phyloP scores from a whole-genome alignment of 148 eudicot genomes.

The Rhododendron ferrugineum region DNA sequence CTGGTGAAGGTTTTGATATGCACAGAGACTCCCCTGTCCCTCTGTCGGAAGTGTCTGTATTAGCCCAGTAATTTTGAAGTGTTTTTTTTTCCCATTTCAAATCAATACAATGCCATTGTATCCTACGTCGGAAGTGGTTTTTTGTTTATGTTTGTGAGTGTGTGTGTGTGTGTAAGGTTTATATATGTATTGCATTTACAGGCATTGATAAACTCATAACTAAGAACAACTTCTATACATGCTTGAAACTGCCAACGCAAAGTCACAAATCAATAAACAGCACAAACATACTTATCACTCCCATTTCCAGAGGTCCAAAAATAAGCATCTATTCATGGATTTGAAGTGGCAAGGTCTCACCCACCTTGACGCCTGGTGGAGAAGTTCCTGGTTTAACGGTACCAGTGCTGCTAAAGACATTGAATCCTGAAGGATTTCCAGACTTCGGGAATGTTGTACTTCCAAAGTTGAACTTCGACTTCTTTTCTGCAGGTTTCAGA shows the following conservation, averaged over 20 bases:
- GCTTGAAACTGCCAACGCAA: neutral
- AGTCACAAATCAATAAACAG: neutral
- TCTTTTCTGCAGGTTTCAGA: constrained; percentile 58
- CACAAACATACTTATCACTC: neutral
- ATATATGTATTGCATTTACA: neutral
- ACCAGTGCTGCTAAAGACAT: neutral
- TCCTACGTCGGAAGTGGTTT: neutral
- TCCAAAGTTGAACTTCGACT: constrained; percentile 43
- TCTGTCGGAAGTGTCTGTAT: neutral
- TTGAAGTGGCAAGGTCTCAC: neutral
- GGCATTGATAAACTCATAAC: neutral
- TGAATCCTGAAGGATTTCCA: constrained; percentile 17
- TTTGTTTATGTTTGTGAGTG: too few relatives aligned
- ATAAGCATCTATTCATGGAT: neutral
- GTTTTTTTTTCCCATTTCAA: neutral
- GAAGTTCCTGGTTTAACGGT: constrained; percentile 3
- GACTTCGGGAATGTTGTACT: constrained; percentile 35
- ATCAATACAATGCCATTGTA: neutral
- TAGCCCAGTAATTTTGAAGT: neutral
- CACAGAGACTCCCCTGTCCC: neutral
- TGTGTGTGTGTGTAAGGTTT: neutral
- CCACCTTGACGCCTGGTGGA: constrained; percentile 8
- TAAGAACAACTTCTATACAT: neutral
- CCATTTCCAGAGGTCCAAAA: neutral
- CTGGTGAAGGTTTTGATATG: neutral